Conservation (phyloP, 106 monocot genomes). For the Phalaenopsis aphrodite region DNA sequence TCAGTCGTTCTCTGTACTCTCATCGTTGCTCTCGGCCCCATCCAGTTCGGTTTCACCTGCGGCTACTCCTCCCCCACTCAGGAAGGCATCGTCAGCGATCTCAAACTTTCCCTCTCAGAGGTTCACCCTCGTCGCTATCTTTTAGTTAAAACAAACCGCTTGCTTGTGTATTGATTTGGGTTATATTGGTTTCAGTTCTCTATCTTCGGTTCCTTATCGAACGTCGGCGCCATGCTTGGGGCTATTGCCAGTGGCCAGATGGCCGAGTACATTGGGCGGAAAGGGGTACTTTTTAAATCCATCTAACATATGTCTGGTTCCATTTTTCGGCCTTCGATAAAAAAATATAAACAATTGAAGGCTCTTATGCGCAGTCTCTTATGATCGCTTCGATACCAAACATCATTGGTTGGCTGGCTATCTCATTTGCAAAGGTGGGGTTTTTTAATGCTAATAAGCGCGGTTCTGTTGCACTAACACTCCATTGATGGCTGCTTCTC, state of each 20-base stretch:
- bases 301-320: not conserved
- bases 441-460: not conserved
- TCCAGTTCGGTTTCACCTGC: slow-evolving; percentile 95
- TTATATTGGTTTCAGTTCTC: slow-evolving; percentile 45
- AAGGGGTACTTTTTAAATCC: slow-evolving; percentile 44
- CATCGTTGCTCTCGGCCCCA: slow-evolving; percentile 93
- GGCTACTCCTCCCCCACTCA: slow-evolving; percentile 91
- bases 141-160: not conserved
- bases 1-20: slow-evolving; percentile 88
- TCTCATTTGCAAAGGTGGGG: slow-evolving; percentile 81
- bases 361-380: slow-evolving; percentile 43
- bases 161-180: not conserved
- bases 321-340: not conserved
- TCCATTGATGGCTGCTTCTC: not conserved
- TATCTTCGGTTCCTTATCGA: slow-evolving; percentile 84
- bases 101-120: slow-evolving; percentile 74
- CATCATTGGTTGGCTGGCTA: slow-evolving; percentile 84
- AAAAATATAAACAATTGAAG: not conserved
- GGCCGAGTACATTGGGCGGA: slow-evolving; percentile 86
- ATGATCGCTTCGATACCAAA: slow-evolving; percentile 95
- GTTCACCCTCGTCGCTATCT: slow-evolving; percentile 14
- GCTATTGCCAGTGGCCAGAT: slow-evolving; percentile 95
- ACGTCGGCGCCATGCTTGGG: slow-evolving; percentile 94
- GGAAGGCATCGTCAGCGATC: slow-evolving; percentile 60
- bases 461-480: not conserved